Base-by-base conservation (phyloP, 352 stramenopile species). In the Globisporangium canariense region DNA sequence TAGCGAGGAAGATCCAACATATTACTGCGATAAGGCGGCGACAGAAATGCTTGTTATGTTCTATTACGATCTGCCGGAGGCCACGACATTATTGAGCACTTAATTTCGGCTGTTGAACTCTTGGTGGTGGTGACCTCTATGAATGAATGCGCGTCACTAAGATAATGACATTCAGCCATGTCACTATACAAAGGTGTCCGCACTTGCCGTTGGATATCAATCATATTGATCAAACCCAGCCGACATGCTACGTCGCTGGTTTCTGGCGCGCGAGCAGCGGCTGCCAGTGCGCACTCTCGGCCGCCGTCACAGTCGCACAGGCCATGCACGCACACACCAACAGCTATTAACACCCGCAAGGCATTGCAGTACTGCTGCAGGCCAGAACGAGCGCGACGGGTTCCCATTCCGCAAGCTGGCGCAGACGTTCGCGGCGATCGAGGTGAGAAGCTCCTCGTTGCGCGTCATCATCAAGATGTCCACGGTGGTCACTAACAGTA, bases 381-480 rank as follows among this genome's bases (percentile, higher is more conserved):
- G 1, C 1, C 18, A 16, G 9, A 25, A 5, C 6, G 38, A 22
- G 13, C 16, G 22, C 10, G 53, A 32, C 9, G 14, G 40, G 3
- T 32, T 68, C 32, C 38, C 53, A 32, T 90, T 89, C 53, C 63
- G 70, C 28, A 60, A 71, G 30, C 74, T 91, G 1, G 75, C 77
- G 3, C 64, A 58, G 49, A 86, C 73, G 7, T 89, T 91, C 52
- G 58, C 74, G 18, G 72, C 72, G 8, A 72, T 91, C 32, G 79
- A 91, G 72, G 82, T 80, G 62, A 47, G 13, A 22, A 47, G 36
- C 36, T 41, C 36, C 7, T 41, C 9, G 9, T 64, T 52, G 18
- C 52, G 18, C 10, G 6, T 22, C 43, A 30, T 14, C 6, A 20
- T 16, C 8, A 3, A 14, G 32, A 8, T 32, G 2, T 14, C 4